These are phyloP conservation scores for Pulveroboletus sp. DNA, from an alignment of 768 basidiomycete species.

Conservation along the genomic window DNA sequence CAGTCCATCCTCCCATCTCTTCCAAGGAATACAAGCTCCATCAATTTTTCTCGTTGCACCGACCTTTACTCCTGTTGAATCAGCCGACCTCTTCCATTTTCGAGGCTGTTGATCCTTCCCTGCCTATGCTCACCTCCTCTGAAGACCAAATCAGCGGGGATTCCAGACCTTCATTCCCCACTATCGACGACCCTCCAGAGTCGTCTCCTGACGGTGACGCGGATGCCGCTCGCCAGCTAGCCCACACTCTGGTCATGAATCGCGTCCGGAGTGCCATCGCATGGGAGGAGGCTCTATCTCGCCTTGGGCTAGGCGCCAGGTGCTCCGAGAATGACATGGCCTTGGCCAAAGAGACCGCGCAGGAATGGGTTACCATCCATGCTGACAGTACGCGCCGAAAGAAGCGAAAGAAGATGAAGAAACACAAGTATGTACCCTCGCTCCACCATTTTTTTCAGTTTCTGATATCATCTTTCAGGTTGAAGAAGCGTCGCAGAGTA, in stretches of 20 bases:
- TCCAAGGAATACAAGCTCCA: constrained; percentile 74
- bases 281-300: constrained; percentile 67
- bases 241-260: constrained; percentile 66
- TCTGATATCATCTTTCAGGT: constrained; percentile 40
- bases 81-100: constrained; percentile 58
- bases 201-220: constrained; percentile 68
- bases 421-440: constrained; percentile 73
- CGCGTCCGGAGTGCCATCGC: constrained; percentile 55
- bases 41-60: constrained; percentile 80
- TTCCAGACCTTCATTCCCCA: constrained; percentile 23
- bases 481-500: constrained; percentile 89
- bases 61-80: constrained; percentile 68
- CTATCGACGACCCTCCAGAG: constrained; percentile 43
- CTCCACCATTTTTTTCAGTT: constrained; percentile 3
- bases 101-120: constrained; percentile 28
- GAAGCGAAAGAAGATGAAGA: constrained; percentile 92
- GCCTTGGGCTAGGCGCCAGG: constrained; percentile 57
- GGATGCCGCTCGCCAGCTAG: constrained; percentile 76
- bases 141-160: constrained; percentile 25
- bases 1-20: constrained; percentile 52
- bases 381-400: constrained; percentile 84
- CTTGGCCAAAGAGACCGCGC: constrained; percentile 50
- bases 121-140: constrained; percentile 17
- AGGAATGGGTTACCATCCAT: constrained; percentile 60
- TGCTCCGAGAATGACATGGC: constrained; percentile 47